Evolutionary conservation across 805 yeast species (phyloP), one percentile per base, ranked within the genome.

Genomic region (Brettanomyces sp.): DNA sequence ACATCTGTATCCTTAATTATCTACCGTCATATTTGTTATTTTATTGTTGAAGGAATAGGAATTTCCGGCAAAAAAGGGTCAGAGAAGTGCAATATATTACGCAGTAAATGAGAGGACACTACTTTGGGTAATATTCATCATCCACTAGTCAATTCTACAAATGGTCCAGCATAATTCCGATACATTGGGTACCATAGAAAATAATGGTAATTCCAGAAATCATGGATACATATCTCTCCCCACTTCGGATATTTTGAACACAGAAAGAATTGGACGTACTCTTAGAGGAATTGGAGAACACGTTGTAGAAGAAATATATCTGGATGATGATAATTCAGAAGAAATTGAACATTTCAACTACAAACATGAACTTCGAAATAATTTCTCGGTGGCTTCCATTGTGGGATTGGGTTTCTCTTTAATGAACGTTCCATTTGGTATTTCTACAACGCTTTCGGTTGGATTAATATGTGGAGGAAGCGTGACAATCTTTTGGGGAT

Each of bases 391-490:
- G 9, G 68, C 79, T 1, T 81, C 90, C 0, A 77, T 85, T 40
- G 76, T 85, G 22, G 95, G 93, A 4, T 65, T 85, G 23, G 91
- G 93, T 0, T 84, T 85, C 58, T 79, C 89, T 1, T 64, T 85
- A 32, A 83, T 85, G 90, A 85, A 87, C 38, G 90, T 87, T 0
- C 91, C 90, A 0, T 73, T 84, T 54, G 89, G 91, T 1, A 72
- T 85, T 54, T 78, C 88, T 8, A 78, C 87, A 3, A 83, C 89
- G 1, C 68, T 85, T 59, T 78, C 82, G 56, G 80, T 82, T 30
- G 83, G 86, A 3, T 64, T 85, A 45, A 71, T 79, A 8, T 85
- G 84, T 62, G 95, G 95, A 7, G 88, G 89, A 1, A 82, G 83
- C 44, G 79, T 79, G 12, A 82, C 93, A 0, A 80, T 85, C 39